Base-by-base conservation (phyloP, 129 eudicot genomes). In the Flaveria brownii region DNA sequence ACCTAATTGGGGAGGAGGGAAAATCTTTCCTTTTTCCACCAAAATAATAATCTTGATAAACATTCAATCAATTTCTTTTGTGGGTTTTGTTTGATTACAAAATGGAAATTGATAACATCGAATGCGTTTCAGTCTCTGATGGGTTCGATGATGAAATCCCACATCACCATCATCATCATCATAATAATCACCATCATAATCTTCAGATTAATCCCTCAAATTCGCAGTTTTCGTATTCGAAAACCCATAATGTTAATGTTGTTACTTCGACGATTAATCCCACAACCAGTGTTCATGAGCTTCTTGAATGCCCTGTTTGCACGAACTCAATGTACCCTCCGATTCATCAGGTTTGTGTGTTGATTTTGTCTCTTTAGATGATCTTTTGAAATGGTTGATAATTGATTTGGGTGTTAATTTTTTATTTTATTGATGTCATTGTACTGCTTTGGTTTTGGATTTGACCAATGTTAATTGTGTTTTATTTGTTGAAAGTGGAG, bases 271-370 rank as follows among this genome's bases (percentile, higher is more conserved):
- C 80, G 57, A 67, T 74, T 72, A 82, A 75, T 79, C 88, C 90
- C 55, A 64, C 87, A 15, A 90, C 90, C 20, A 88, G 93, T 81
- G 97, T 91, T 25, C 93, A 91, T 67, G 97, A 88, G 88, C 93
- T 91, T 78, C 91, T 90, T 43, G 96, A 90, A 90, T 90, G 93
- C 74, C 96, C 96, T 75, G 96, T 90, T 82, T 91, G 97, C 81
- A 86, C 97, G 62, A 88, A 84, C 83, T 91, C 97, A 57, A 86
- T 91, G 97, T 91, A 86, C 82, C 97, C 97, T 80, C 97, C 93
- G 10, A 88, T 91, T 50, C 97, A 91, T 76, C 97, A 91, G 97
- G 97, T 90, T 78, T 63, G 45, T 14, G 22, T 1, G 0, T 30
- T 36, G 4, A 28, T 73, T 30, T 70, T 18, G 13, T 57, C 17